Evolutionary conservation across 164 flowering plant species (phyloP).

Genomic region (Stephania japonica): DNA sequence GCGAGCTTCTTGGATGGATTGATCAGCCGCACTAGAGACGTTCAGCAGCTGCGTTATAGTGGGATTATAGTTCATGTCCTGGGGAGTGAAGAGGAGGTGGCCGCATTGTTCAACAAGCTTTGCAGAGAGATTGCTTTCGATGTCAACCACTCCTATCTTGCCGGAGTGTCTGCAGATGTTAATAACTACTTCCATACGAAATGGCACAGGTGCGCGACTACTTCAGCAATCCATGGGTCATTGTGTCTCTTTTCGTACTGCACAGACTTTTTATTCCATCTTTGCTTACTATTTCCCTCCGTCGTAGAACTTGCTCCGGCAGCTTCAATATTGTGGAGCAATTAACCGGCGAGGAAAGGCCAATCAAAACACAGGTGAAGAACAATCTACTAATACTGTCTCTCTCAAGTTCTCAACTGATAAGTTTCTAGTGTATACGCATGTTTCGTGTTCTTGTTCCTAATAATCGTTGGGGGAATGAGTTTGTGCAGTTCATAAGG

Average conservation of each 20-base stretch:
- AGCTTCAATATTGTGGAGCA: too few species aligned
- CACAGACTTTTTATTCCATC: constrained; percentile 9
- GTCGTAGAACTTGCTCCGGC: background rate
- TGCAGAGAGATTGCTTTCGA: constrained; percentile 18
- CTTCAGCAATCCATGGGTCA: constrained; percentile 21
- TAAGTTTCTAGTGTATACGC: too few species aligned
- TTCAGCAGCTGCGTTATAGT: constrained; percentile 9
- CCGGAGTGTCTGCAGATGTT: constrained; percentile 4
- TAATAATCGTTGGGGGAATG: too few species aligned
- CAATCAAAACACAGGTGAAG: too few species aligned
- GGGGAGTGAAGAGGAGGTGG: constrained; percentile 24
- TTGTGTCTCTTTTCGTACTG: constrained; percentile 13
- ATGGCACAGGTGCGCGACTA: constrained; percentile 18
- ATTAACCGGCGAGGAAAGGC: too few species aligned
- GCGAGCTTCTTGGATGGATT: constrained; percentile 21
- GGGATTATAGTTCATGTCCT: constrained; percentile 22
- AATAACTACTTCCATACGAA: constrained; percentile 3
- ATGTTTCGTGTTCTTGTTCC: too few species aligned
- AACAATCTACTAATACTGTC: too few species aligned
- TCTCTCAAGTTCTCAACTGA: too few species aligned
- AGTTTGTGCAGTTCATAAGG: too few species aligned
- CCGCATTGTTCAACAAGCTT: constrained; percentile 19
- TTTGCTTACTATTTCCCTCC: constrained; percentile 9
- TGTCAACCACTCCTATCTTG: constrained; percentile 15
- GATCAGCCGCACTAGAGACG: constrained; percentile 18